Percentiles rank a stretch among this genome's conserved stretches.
These are phyloP conservation scores for Trametes cinnabarina DNA, from an alignment of 768 basidiomycete species.

Conservation along the genomic window DNA sequence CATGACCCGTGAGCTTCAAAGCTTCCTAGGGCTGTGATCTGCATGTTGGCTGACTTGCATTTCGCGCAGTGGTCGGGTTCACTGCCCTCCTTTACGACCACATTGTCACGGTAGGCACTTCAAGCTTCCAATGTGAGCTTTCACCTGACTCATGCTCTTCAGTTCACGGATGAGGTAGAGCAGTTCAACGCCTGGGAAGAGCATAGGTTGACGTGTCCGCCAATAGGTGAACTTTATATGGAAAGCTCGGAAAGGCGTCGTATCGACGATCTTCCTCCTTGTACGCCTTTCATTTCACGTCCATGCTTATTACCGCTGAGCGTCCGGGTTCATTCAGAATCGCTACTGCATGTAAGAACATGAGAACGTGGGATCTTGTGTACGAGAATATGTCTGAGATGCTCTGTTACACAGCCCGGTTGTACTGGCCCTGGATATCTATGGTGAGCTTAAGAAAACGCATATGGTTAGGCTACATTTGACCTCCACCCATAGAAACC, in stretches of 20 bases:
- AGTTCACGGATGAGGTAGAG: constrained; percentile 28
- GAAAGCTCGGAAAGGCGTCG: constrained; percentile 23
- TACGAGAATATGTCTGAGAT: background rate
- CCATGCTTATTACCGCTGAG: background rate
- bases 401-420: constrained; percentile 17
- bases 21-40: background rate
- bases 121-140: background rate
- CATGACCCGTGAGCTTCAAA: constrained; percentile 23
- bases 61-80: constrained; percentile 24
- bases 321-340: no score
- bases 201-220: no score
- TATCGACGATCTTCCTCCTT: constrained; percentile 27
- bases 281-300: constrained; percentile 13
- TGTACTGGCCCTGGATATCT: constrained; percentile 26
- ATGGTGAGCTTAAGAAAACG: constrained; percentile 18
- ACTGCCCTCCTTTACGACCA: constrained; percentile 29
- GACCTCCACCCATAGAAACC: constrained; percentile 9
- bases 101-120: constrained; percentile 24
- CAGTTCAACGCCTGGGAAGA: no score
- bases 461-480: no score
- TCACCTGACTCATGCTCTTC: background rate
- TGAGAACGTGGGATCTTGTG: no score
- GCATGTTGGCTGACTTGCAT: background rate
- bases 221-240: constrained; percentile 28
- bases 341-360: constrained; percentile 31